A percentile compares a stretch with the other conserved stretches of the same genome.
These are phyloP conservation scores for Melampsora abietis-canadensis DNA, from an alignment of 1,284 basidiomycete species.

Conservation along the genomic window DNA sequence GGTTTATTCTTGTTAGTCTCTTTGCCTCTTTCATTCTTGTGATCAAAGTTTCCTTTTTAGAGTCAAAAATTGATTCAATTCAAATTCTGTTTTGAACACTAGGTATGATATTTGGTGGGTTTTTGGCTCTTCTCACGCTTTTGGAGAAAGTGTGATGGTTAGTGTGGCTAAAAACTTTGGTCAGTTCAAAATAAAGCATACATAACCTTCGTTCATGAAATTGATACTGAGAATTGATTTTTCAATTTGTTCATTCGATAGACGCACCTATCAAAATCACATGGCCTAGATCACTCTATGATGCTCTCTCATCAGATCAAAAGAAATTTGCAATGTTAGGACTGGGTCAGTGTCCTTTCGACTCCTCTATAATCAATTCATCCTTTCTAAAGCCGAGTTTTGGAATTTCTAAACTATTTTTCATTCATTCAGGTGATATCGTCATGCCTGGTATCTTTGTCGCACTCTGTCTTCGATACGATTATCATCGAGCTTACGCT, in stretches of 20 bases:
- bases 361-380: background rate
- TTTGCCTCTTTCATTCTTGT: constrained; percentile 62
- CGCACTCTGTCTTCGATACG: constrained; percentile 82
- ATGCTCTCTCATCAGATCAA: constrained; percentile 36
- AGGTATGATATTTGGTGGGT: constrained; percentile 44
- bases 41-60: constrained; percentile 30
- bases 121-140: constrained; percentile 50
- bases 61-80: background rate
- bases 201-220: constrained; percentile 68
- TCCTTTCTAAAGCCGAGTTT: background rate
- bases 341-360: constrained; percentile 54
- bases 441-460: constrained; percentile 79
- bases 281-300: constrained; percentile 54
- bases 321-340: constrained; percentile 84
- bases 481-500: constrained; percentile 58
- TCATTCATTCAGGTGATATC: constrained; percentile 64
- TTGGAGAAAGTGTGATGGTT: constrained; percentile 47
- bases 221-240: constrained; percentile 39
- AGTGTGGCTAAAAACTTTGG: constrained; percentile 85
- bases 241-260: background rate
- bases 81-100: background rate
- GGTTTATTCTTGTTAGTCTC: constrained; percentile 81
- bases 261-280: constrained; percentile 60
- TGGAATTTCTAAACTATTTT: background rate
- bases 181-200: constrained; percentile 52